Conservation (phyloP, 192 early-diverging fungal species). For the Entophlyctis luteolus region DNA sequence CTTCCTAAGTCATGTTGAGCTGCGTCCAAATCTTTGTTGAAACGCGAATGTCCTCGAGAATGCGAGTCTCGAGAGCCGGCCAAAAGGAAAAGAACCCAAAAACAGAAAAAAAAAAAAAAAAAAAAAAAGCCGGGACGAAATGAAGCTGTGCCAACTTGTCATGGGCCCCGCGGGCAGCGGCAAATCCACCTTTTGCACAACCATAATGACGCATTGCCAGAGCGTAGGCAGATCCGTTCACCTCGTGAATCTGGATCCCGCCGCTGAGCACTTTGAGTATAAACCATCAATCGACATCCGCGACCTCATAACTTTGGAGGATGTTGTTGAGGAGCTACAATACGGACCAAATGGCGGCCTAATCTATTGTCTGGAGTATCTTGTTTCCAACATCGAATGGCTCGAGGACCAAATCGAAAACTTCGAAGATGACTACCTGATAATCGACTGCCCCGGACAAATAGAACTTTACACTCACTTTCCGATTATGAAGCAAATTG, state of each 20-base stretch:
- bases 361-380: constrained; percentile 95
- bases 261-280: constrained; percentile 94
- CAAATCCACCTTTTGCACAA: constrained; percentile 88
- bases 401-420: constrained; percentile 86
- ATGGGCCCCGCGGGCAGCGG: constrained; percentile 61
- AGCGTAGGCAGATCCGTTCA: constrained; percentile 77
- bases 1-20: too few species aligned
- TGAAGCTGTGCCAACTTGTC: constrained; percentile 79
- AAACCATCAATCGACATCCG: constrained; percentile 88
- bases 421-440: constrained; percentile 94
- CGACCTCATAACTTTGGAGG: constrained; percentile 94
- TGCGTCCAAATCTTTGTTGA: too few species aligned
- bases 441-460: constrained; percentile 93
- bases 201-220: constrained; percentile 92
- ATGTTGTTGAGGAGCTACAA: constrained; percentile 95
- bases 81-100: too few species aligned
- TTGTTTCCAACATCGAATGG: constrained; percentile 95
- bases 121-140: too few species aligned
- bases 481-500: constrained; percentile 85
- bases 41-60: too few species aligned
- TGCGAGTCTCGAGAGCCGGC: too few species aligned
- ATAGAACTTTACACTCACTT: constrained; percentile 99
- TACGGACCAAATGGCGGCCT: constrained; percentile 97
- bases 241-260: constrained; percentile 95
- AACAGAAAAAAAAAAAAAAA: too few species aligned